Conservation (phyloP, 768 basidiomycete species). For the Omphalotus guepiniiformis region DNA sequence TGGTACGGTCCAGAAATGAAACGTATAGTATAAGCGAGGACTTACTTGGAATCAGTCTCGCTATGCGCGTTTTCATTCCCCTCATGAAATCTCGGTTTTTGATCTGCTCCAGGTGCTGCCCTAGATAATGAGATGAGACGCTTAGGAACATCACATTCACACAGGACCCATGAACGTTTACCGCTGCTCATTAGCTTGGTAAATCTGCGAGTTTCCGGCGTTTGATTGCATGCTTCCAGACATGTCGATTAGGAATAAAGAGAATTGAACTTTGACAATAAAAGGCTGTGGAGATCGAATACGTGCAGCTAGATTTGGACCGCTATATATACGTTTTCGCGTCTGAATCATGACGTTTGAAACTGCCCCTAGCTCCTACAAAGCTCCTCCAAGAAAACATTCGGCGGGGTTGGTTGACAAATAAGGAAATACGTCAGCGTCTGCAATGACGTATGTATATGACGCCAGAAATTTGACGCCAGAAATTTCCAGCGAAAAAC, state of each 20-base stretch:
- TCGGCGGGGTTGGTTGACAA: no score
- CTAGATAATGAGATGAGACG: slow-evolving; percentile 5
- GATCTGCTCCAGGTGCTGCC: slow-evolving; percentile 8
- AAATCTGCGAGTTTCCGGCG: slow-evolving; percentile 44
- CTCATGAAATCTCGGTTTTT: slow-evolving; percentile 25
- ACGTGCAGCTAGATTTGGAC: no score
- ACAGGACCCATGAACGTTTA: slow-evolving; percentile 15
- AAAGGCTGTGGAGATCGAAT: background rate
- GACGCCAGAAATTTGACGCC: no score
- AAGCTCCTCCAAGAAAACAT: no score
- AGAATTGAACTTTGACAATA: no score
- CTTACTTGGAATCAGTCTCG: slow-evolving; percentile 38
- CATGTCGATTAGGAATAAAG: background rate
- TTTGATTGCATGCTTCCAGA: slow-evolving; percentile 40
- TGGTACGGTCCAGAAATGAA: background rate
- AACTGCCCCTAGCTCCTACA: no score
- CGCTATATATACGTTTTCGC: no score
- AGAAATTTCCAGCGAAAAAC: no score
- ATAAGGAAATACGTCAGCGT: no score
- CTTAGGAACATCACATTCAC: background rate
- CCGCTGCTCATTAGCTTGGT: slow-evolving; percentile 48
- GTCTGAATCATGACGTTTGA: no score
- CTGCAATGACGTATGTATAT: no score
- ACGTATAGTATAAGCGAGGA: background rate
- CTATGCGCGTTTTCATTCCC: slow-evolving; percentile 32